A percentile compares a stretch with the other conserved stretches of the same genome.
phyloP scores from a whole-genome alignment of 2,329 filamentous ascomycete species.

The Coleophoma cylindrospora region DNA sequence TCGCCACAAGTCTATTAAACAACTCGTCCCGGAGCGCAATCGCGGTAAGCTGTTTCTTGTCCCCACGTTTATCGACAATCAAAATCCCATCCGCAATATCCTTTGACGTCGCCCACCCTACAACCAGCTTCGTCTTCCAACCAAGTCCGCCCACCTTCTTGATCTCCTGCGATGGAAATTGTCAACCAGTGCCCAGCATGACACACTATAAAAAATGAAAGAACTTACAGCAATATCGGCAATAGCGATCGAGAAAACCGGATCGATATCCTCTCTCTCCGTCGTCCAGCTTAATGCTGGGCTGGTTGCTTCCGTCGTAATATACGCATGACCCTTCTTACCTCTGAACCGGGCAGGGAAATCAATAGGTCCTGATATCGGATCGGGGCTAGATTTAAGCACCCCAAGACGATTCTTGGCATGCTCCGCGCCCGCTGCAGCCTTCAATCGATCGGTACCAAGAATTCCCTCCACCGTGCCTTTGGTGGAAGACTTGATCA shows the following conservation, averaged over 20 bases:
- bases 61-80: constrained; percentile 35
- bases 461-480: constrained; percentile 69
- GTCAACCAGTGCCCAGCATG: too few species aligned
- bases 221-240: constrained; percentile 49
- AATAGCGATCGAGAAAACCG: constrained; percentile 66
- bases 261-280: constrained; percentile 45
- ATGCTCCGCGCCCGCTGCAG: constrained; percentile 51
- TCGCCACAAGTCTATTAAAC: constrained; percentile 73
- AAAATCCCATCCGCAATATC: constrained; percentile 70
- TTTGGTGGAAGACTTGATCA: constrained; percentile 65
- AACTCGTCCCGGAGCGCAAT: constrained; percentile 69
- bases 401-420: constrained; percentile 71
- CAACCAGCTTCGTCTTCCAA: constrained; percentile 79
- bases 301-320: constrained; percentile 61
- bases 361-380: constrained; percentile 63
- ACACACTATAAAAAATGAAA: too few species aligned
- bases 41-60: constrained; percentile 61
- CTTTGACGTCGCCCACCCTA: constrained; percentile 71
- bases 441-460: constrained; percentile 61
- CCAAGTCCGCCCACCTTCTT: constrained; percentile 77
- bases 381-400: constrained; percentile 40
- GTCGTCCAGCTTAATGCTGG: constrained; percentile 51
- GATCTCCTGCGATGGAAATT: constrained; percentile 43
- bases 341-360: constrained; percentile 70
- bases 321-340: constrained; percentile 66